Evolutionary conservation across 2,329 filamentous ascomycete genomes (phyloP).

Genomic region (Dichotomopilus funicola): DNA sequence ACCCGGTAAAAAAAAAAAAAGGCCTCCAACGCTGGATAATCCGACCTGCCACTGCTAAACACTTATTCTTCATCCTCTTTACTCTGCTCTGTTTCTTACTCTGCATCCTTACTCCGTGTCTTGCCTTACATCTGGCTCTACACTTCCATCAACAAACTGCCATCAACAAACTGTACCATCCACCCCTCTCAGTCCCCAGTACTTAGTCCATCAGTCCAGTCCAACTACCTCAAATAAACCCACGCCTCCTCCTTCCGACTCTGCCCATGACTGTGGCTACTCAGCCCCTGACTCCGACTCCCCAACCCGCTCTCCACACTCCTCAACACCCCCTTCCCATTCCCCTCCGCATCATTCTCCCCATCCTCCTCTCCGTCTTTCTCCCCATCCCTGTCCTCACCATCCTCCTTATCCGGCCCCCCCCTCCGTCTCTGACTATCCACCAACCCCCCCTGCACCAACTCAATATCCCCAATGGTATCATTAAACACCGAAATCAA

Average conservation of each 20-base stretch:
- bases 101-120: too few species aligned
- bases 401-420: not conserved
- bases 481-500: conserved; percentile 70
- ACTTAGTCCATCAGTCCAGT: not conserved
- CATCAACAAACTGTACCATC: not conserved
- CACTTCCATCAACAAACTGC: too few species aligned
- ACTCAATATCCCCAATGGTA: conserved; percentile 32
- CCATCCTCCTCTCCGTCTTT: conserved; percentile 3
- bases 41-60: too few species aligned
- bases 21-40: too few species aligned
- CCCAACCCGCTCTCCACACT: not conserved
- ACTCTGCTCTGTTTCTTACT: too few species aligned
- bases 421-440: conserved; percentile 12
- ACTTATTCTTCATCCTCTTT: too few species aligned
- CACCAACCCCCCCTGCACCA: conserved; percentile 25
- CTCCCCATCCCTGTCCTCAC: not conserved
- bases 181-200: not conserved
- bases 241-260: conserved; percentile 9
- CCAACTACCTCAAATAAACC: conserved; percentile 14
- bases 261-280: conserved; percentile 7
- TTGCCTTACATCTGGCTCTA: too few species aligned
- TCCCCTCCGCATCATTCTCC: conserved; percentile 12
- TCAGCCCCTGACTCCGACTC: conserved; percentile 1
- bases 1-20: too few species aligned
- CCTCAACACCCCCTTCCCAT: conserved; percentile 2